Conservation (phyloP, 164 flowering plant genomes). For the Cinnamomum micranthum region DNA sequence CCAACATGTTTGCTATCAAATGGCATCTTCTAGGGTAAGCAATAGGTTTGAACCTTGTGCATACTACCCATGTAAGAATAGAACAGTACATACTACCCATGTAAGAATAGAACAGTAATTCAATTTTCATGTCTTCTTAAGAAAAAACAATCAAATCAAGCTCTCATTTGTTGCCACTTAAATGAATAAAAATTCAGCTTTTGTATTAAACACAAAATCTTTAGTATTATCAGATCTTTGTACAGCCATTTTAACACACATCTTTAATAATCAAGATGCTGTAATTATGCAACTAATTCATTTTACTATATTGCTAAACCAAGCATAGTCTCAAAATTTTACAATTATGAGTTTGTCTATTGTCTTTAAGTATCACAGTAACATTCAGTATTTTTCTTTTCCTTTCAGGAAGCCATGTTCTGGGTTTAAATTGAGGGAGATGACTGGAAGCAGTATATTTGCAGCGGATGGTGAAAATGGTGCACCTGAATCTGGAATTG, state of each 20-base stretch:
- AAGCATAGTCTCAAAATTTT: not conserved
- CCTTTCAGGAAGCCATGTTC: constrained; percentile 90
- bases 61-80: no score
- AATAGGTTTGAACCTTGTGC: not conserved
- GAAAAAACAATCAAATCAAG: not conserved
- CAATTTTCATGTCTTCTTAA: not conserved
- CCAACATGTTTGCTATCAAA: no score
- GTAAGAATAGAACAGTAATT: not conserved
- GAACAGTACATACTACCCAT: no score
- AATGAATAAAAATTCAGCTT: not conserved
- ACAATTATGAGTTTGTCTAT: not conserved
- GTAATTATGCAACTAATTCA: not conserved
- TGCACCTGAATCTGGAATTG: constrained; percentile 43
- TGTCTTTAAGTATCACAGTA: not conserved
- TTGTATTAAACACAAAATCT: not conserved
- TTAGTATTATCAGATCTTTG: not conserved
- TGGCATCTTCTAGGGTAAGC: not conserved
- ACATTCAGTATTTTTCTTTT: no score
- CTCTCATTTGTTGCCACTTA: no score
- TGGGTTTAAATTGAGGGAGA: constrained; percentile 78
- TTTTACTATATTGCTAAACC: not conserved
- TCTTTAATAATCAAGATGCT: not conserved
- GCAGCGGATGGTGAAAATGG: constrained; percentile 51
- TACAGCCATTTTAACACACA: not conserved
- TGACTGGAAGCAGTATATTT: constrained; percentile 93